Evolutionary conservation across 2,329 filamentous ascomycete genomes (phyloP), one percentile per base, ranked within the genome.

Genomic region (Claviceps sp.): DNA sequence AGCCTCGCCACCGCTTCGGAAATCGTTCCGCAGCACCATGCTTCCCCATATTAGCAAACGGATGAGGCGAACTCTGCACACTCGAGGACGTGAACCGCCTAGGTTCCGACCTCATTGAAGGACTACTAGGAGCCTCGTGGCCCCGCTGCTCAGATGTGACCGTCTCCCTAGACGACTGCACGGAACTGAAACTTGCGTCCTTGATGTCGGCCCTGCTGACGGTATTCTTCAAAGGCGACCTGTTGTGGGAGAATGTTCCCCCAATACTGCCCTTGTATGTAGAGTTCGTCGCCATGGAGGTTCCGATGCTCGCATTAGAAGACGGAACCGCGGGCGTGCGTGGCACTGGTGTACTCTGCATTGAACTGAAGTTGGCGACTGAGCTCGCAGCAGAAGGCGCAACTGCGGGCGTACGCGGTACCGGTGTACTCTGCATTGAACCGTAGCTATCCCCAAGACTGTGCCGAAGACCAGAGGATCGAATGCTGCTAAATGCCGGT

Each of bases 201-300:
- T 73, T 71, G 44, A 81, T 72, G 52, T 86, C 67, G 67, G 80
- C 67, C 71, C 87, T 59, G 73, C 81, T 81, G 14, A 72, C 72
- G 2, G 86, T 76, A 65, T 95, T 95, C 60, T 89, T 85, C 13
- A 97, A 67, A 0, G 91, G 91, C 11, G 88, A 95, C 42, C 84
- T 85, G 5, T 82, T 82, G 64, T 95, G 88, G 5, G 78, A 84
- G 65, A 83, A 89, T 1, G 94, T 76, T 14, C 90, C 89, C 48
- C 30, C 30, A 34, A 95, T 72, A 62, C 78, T 91, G 2, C 90
- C 89, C 16, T 89, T 89, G 62, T 70, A 71, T 54, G 61, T 64
- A 4, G 59, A 51, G 7, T 56, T 63, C 1, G 62, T 53, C 48
- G 56, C 58, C 5, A 60, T 60, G 14, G 64, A 54, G 24, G 57